These are phyloP conservation scores for Aureobasidium sp. DNA, from an alignment of 2,329 filamentous ascomycete genomes.

Conservation along the genomic window DNA sequence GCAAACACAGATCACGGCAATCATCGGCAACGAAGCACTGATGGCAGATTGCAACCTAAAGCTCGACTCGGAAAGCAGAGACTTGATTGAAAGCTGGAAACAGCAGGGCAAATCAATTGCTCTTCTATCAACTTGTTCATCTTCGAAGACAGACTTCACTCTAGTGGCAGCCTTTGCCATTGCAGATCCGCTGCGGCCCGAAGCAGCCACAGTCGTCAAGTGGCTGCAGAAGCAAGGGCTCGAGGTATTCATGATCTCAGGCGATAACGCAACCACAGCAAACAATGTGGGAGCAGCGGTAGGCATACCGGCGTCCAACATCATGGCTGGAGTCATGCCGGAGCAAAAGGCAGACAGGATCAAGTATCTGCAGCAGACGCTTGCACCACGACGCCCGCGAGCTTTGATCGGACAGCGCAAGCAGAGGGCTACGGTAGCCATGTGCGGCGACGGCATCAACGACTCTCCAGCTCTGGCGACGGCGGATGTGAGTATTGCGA, in stretches of 20 bases:
- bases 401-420: neutral
- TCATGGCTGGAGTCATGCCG: conserved; percentile 81
- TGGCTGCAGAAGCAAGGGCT: conserved; percentile 57
- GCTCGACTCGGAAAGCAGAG: conserved; percentile 20
- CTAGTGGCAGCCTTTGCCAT: conserved; percentile 64
- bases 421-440: conserved; percentile 56
- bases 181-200: conserved; percentile 70
- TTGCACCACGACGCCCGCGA: conserved; percentile 9
- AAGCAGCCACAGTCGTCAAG: conserved; percentile 43
- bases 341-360: conserved; percentile 72
- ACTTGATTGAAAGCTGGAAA: conserved; percentile 33
- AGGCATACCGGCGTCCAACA: conserved; percentile 63
- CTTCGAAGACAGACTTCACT: conserved; percentile 22
- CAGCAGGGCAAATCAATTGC: conserved; percentile 35
- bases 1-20: conserved; percentile 34
- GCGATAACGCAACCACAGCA: conserved; percentile 82
- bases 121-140: conserved; percentile 20
- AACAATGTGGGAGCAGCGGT: conserved; percentile 65
- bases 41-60: conserved; percentile 40
- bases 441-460: conserved; percentile 83
- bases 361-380: conserved; percentile 35
- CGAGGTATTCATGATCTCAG: conserved; percentile 85
- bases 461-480: conserved; percentile 73
- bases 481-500: conserved; percentile 75
- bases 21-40: conserved; percentile 67